Percentiles rank a stretch among this genome's conserved stretches.
Evolutionary conservation across 1,284 basidiomycete species (phyloP).

Genomic region (Leccinum laetum): DNA sequence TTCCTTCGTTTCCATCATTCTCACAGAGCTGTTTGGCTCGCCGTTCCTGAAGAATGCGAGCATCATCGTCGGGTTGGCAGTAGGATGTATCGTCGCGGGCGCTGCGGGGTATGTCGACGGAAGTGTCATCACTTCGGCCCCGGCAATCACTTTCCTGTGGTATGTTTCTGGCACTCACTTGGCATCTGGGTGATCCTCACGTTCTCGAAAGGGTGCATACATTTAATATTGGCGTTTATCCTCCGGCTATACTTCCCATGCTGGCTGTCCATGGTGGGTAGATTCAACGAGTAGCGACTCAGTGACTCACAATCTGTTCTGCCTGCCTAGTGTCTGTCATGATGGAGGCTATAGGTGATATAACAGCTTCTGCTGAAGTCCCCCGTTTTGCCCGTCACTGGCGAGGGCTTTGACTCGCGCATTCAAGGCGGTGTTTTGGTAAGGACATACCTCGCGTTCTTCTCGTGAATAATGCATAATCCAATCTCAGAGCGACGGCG

Average conservation of each 20-base stretch:
- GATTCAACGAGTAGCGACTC: not conserved
- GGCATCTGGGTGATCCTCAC: not conserved
- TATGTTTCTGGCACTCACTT: constrained; percentile 12
- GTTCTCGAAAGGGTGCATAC: constrained; percentile 58
- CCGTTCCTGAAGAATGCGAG: constrained; percentile 82
- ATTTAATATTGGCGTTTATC: constrained; percentile 80
- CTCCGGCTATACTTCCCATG: constrained; percentile 83
- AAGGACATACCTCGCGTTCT: constrained; percentile 22
- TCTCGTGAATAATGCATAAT: not conserved
- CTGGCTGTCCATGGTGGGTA: constrained; percentile 72
- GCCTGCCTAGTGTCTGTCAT: constrained; percentile 57
- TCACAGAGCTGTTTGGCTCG: constrained; percentile 78
- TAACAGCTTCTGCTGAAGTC: constrained; percentile 84
- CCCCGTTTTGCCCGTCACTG: constrained; percentile 67
- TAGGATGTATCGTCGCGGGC: constrained; percentile 80
- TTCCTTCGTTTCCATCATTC: constrained; percentile 74
- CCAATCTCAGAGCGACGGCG: constrained; percentile 58
- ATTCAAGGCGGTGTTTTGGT: constrained; percentile 86
- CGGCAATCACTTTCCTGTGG: constrained; percentile 81
- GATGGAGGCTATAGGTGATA: constrained; percentile 87
- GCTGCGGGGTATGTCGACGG: constrained; percentile 76
- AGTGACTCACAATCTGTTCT: not conserved
- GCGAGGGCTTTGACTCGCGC: constrained; percentile 73
- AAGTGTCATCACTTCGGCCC: constrained; percentile 61
- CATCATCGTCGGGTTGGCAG: constrained; percentile 71